phyloP scores from a whole-genome alignment of 345 rosid species.

The Balakata baccata region DNA sequence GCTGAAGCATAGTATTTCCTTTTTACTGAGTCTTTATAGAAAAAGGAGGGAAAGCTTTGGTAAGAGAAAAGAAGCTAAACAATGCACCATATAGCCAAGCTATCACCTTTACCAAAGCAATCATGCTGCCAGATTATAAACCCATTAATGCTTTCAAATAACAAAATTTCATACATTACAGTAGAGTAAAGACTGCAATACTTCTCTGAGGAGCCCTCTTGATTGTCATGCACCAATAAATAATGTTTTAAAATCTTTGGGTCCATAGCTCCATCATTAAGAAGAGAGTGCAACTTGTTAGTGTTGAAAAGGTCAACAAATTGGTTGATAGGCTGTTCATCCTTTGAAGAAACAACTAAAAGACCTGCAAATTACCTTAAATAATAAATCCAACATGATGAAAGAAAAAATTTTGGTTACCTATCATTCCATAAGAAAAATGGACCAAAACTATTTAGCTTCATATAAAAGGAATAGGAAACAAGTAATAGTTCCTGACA shows the following conservation, averaged over 20 bases:
- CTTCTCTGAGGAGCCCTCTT: constrained; percentile 80
- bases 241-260: constrained; percentile 84
- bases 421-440: constrained; percentile 9
- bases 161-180: constrained; percentile 13
- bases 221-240: constrained; percentile 88
- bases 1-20: too few species aligned
- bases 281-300: constrained; percentile 69
- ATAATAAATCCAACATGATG: neutral
- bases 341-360: constrained; percentile 86
- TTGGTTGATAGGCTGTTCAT: constrained; percentile 73
- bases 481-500: neutral
- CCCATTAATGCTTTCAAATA: neutral
- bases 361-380: constrained; percentile 61
- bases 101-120: neutral
- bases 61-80: neutral
- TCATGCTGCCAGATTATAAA: neutral
- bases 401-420: constrained; percentile 1
- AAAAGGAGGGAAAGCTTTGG: too few species aligned
- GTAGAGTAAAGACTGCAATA: constrained; percentile 29
- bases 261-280: constrained; percentile 88
- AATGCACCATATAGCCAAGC: neutral
- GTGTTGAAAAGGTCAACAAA: constrained; percentile 85
- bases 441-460: neutral
- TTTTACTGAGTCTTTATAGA: too few species aligned
- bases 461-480: neutral